Evolutionary conservation across 352 stramenopile genomes (phyloP).

Genomic region (Phytopythium mirpurense): DNA sequence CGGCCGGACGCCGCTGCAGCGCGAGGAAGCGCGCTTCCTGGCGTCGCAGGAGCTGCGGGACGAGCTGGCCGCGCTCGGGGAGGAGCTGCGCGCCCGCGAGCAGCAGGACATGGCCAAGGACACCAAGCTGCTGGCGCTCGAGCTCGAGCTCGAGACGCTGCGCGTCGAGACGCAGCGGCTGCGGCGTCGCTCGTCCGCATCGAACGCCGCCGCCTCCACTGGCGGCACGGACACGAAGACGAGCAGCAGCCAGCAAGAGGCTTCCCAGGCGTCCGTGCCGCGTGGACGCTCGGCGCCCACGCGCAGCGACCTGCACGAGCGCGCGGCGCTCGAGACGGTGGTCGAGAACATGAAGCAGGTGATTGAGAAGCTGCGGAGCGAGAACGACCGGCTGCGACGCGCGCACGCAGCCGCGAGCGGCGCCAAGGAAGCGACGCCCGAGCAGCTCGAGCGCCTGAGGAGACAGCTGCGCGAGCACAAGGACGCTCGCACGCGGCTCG

Average conservation of each 20-base stretch:
- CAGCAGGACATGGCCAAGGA: conserved; percentile 50
- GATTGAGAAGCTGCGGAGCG: conserved; percentile 66
- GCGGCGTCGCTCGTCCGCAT: conserved; percentile 23
- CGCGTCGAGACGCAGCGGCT: conserved; percentile 52
- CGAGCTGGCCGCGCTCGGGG: conserved; percentile 30
- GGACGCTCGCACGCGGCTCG: conserved; percentile 29
- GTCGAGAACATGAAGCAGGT: conserved; percentile 81
- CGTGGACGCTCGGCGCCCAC: background rate
- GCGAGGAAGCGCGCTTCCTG: conserved; percentile 49
- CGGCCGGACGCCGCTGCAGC: conserved; percentile 15
- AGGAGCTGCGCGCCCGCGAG: conserved; percentile 48
- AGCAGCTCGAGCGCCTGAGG: conserved; percentile 36
- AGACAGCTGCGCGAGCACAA: conserved; percentile 45
- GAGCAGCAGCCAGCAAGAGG: conserved; percentile 4
- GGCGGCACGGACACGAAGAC: too few species aligned
- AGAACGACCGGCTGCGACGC: conserved; percentile 61
- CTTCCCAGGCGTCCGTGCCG: conserved; percentile 5
- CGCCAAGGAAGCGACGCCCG: conserved; percentile 14
- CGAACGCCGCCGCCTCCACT: too few species aligned
- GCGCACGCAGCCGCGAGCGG: conserved; percentile 18
- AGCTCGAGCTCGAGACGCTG: conserved; percentile 69
- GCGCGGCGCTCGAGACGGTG: conserved; percentile 64
- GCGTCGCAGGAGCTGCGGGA: conserved; percentile 36
- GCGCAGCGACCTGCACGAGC: conserved; percentile 24
- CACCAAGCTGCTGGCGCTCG: conserved; percentile 54